These are phyloP conservation scores for Monosporascus ibericus DNA, from an alignment of 2,329 filamentous ascomycete species.

Conservation along the genomic window DNA sequence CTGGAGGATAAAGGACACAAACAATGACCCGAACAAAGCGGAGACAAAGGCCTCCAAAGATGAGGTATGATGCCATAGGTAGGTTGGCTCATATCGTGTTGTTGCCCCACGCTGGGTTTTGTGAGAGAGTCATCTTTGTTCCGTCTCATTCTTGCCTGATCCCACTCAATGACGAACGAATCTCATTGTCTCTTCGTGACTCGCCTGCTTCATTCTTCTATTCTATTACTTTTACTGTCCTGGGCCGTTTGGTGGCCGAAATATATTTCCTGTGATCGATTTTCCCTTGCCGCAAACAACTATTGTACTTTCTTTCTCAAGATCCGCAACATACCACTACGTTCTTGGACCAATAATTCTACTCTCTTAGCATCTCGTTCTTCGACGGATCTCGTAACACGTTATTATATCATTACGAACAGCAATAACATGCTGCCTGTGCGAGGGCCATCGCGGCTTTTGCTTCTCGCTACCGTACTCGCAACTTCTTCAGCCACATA, in stretches of 20 bases:
- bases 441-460: conserved; percentile 26
- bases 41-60: conserved; percentile 17
- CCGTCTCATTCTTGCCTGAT: conserved; percentile 6
- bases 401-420: neutral
- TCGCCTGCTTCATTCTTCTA: conserved; percentile 17
- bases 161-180: conserved; percentile 10
- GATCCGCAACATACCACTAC: conserved; percentile 6
- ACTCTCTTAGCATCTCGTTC: neutral
- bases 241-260: conserved; percentile 5
- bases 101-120: conserved; percentile 8
- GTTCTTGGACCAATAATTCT: neutral
- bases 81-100: conserved; percentile 1
- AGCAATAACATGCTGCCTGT: conserved; percentile 21
- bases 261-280: conserved; percentile 14
- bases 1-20: neutral
- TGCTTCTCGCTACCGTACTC: conserved; percentile 30
- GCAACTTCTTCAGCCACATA: conserved; percentile 30
- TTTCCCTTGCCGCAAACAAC: conserved; percentile 10
- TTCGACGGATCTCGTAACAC: neutral
- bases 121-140: conserved; percentile 13
- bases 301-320: conserved; percentile 10
- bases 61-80: conserved; percentile 9
- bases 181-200: conserved; percentile 22
- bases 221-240: conserved; percentile 12
- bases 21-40: conserved; percentile 13